phyloP scores from a whole-genome alignment of 257 asterid genomes.

The Leonotis leonurus region DNA sequence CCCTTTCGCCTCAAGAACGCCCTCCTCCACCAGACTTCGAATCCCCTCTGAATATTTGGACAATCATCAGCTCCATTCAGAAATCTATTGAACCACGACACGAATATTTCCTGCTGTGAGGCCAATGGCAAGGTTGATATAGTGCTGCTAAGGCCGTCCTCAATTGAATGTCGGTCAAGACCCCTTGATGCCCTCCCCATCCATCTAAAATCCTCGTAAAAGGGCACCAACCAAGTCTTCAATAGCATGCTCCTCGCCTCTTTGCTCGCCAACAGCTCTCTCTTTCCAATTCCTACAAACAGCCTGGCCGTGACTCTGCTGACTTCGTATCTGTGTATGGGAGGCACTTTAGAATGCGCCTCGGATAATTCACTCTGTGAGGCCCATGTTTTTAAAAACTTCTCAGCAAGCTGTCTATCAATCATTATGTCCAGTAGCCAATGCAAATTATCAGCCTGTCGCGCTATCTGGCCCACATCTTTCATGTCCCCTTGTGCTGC shows the following conservation, averaged over 20 bases:
- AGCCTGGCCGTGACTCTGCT: constrained; percentile 83
- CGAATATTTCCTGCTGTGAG: constrained; percentile 70
- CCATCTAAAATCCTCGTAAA: constrained; percentile 93
- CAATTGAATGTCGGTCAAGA: constrained; percentile 78
- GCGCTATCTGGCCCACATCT: constrained; percentile 59
- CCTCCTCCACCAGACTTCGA: constrained; percentile 98
- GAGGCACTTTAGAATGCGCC: constrained; percentile 65
- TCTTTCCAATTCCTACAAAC: constrained; percentile 89
- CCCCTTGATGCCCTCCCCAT: constrained; percentile 85
- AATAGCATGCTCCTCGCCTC: constrained; percentile 70
- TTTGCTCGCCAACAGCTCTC: constrained; percentile 76
- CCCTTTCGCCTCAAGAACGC: constrained; percentile 67
- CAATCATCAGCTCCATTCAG: constrained; percentile 78
- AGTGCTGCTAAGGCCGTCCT: constrained; percentile 87
- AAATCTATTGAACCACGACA: constrained; percentile 82
- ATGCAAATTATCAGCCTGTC: constrained; percentile 90
- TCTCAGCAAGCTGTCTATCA: constrained; percentile 82
- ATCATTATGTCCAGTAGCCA: constrained; percentile 89
- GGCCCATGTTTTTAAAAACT: constrained; percentile 73
- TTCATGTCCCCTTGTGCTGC: constrained; percentile 45
- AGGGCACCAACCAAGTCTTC: constrained; percentile 86
- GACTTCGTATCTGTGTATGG: constrained; percentile 67
- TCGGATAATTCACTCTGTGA: constrained; percentile 47
- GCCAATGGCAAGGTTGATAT: constrained; percentile 79
- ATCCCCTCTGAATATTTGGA: constrained; percentile 88